Base-by-base conservation (phyloP, 257 asterid genomes). In the Penstemon eatonii region DNA sequence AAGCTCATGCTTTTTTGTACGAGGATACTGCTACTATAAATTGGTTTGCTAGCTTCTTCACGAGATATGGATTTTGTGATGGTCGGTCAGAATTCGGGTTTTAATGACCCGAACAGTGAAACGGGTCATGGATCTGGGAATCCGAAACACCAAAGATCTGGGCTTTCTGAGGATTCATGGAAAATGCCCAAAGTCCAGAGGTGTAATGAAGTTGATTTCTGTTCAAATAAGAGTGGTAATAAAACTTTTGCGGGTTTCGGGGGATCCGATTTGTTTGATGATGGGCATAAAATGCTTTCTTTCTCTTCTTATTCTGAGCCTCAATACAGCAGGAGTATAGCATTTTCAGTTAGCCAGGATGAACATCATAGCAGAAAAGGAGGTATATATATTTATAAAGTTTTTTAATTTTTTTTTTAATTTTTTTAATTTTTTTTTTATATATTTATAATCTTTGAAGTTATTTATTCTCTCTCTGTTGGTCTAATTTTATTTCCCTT, bases 201-300 rank as follows among this genome's bases (percentile, higher is more conserved):
- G 78, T 75, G 79, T 41, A 63, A 47, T 15, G 74, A 73, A 10
- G 43, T 70, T 49, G 86, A 73, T 75, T 69, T 69, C 77, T 41
- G 75, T 55, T 65, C 76, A 33, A 63, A 50, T n/a, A 71, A 75
- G 63, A 43, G 65, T 12, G 11, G 46, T n/a, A 13, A 39, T 15
- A 75, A 76, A 25, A 60, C 64, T 54, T 74, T 68, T 53, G 60
- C 76, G 47, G 74, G 76, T 33, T 72, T 69, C 46, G 82, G 77
- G 65, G 75, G 86, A 80, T 78, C 82, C 77, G 76, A 42, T 74
- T 63, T 80, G 9, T 78, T 55, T 67, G 84, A 80, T n/a, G 88
- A 75, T 9, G 81, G 80, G 2, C 85, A 73, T 68, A 78, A 70
- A 53, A 83, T 83, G 88, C 88, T 83, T 1, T 83, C 88, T 0